Base-by-base conservation (phyloP, 495 filamentous ascomycete species). In the Oidiodendron maius region DNA sequence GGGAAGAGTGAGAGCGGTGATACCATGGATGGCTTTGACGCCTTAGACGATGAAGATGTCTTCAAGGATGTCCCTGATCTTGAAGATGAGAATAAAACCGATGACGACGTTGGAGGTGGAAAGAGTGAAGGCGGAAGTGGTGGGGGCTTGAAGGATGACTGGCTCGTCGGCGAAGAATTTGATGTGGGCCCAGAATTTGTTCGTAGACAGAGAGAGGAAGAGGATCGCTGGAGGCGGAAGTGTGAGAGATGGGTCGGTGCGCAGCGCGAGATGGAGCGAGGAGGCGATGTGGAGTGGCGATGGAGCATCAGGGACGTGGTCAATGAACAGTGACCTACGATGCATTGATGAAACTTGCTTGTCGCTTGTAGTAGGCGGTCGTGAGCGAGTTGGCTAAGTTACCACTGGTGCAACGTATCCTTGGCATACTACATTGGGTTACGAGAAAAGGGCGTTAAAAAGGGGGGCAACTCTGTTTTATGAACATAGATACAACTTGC, bases 181-280 rank as follows among this genome's bases (percentile, higher is more conserved):
- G 93, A 98, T 63, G 86, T 98, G 39, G 93, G 93, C 1, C 94
- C 94, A 4, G 87, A 90, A 65, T 98, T 96, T 61, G 83, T 97
- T 40, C 77, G 81, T 53, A 76, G 89, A 32, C 91, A 96, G 64
- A 68, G 86, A 46, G 89, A 89, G 50, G 93, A 97, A 65, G 93
- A 98, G 67, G 84, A 86, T 43, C 76, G 86, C 55, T 98, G 93
- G 94, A 75, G 83, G 54, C 78, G 81, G 62, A 89, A 88, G 63
- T 86, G 89, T 38, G 80, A 82, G 51, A 81, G 76, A 40, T 98
- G 94, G 93, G 68, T 83, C 28, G 68, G 59, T 40, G 56, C 57
- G 23, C 64, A 23, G 1, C 12, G 45, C 15, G 46, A 57, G 13
- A 37, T 42, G 15, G 46, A 57, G 18, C 38, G 52, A 37, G 53